A percentile compares a stretch with the other conserved stretches of the same genome.
Evolutionary conservation across 2,329 filamentous ascomycete genomes (phyloP).

Genomic region (Pseudocercospora crystallina): DNA sequence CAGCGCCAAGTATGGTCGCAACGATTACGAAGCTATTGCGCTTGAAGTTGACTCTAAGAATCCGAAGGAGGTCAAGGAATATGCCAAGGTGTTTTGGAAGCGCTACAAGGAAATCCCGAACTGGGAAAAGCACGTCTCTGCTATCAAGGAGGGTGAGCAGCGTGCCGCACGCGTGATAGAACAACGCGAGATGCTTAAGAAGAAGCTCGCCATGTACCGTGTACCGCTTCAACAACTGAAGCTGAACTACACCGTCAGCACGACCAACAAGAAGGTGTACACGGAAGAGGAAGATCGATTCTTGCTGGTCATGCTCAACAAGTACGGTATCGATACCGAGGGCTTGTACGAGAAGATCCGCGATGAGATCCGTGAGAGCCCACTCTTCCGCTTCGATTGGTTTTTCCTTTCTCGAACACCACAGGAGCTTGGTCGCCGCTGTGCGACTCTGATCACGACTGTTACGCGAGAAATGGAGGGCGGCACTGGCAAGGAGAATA

Average conservation of each 20-base stretch:
- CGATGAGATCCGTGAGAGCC: conserved; percentile 93
- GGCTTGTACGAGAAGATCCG: conserved; percentile 88
- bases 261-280: conserved; percentile 99
- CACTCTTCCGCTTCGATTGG: conserved; percentile 98
- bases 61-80: conserved; percentile 79
- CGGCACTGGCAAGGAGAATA: conserved; percentile 49
- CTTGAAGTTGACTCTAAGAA: conserved; percentile 90
- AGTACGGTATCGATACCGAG: conserved; percentile 87
- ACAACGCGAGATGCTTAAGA: conserved; percentile 86
- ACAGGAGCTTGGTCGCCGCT: conserved; percentile 86
- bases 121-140: conserved; percentile 81
- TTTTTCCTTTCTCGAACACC: conserved; percentile 96
- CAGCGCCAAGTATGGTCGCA: conserved; percentile 86
- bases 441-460: conserved; percentile 89
- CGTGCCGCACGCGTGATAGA: conserved; percentile 84
- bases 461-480: conserved; percentile 91
- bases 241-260: conserved; percentile 98
- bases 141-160: conserved; percentile 91
- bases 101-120: conserved; percentile 88
- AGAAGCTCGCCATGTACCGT: conserved; percentile 96
- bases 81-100: conserved; percentile 95
- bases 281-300: conserved; percentile 98
- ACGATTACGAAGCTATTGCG: conserved; percentile 80
- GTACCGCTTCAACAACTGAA: conserved; percentile 96
- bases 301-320: conserved; percentile 87